Percentiles rank a stretch among this genome's conserved stretches.
Conservation (phyloP, 1,284 basidiomycete genomes). For the Amylostereum areolatum region DNA sequence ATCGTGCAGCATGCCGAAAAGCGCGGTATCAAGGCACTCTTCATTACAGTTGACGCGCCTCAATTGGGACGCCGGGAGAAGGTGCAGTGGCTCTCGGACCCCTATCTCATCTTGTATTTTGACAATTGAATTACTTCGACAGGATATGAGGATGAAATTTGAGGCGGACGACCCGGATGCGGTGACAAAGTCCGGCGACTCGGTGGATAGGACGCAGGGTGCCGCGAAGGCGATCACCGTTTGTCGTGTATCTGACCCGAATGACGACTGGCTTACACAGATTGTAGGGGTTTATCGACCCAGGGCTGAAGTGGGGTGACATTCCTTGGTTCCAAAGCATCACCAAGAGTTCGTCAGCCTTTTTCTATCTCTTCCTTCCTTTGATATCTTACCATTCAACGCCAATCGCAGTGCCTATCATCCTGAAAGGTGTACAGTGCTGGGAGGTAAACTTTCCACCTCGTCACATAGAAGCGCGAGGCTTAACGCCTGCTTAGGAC, state of each 20-base stretch:
- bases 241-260: conserved; percentile 2
- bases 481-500: conserved; percentile 92
- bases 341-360: conserved; percentile 60
- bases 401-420: conserved; percentile 66
- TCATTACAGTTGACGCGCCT: conserved; percentile 92
- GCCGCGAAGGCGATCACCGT: conserved; percentile 25
- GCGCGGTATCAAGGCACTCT: conserved; percentile 80
- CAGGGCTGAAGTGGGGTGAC: conserved; percentile 83
- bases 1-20: conserved; percentile 82
- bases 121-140: neutral
- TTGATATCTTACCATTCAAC: too few species aligned
- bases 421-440: conserved; percentile 89
- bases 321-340: conserved; percentile 85
- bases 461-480: conserved; percentile 88
- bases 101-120: neutral
- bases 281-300: conserved; percentile 86
- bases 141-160: conserved; percentile 97
- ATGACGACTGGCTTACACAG: conserved; percentile 2
- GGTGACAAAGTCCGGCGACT: neutral
- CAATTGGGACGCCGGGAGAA: conserved; percentile 85
- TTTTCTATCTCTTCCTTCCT: neutral
- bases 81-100: neutral
- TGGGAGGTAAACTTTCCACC: conserved; percentile 53
- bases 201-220: conserved; percentile 18
- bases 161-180: conserved; percentile 38